Percentiles rank a stretch among this genome's conserved stretches.
These are phyloP conservation scores for Golubevia pallescens DNA, from an alignment of 1,284 basidiomycete genomes.

Conservation along the genomic window DNA sequence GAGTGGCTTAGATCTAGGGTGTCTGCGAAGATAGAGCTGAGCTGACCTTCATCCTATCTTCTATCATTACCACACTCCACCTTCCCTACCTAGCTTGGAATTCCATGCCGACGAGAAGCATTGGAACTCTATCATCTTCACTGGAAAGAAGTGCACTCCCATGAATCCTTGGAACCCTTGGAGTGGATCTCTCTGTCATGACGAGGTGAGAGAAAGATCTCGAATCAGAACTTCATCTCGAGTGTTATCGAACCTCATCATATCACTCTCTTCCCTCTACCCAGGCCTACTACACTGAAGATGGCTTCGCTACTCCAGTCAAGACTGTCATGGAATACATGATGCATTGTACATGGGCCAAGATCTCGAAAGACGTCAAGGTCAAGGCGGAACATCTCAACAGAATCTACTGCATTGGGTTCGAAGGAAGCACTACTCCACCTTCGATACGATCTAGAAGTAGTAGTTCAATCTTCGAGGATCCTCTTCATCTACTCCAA, in stretches of 20 bases:
- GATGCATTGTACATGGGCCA: slow-evolving; percentile 58
- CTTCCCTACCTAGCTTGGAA: slow-evolving; percentile 31
- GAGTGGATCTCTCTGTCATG: slow-evolving; percentile 48
- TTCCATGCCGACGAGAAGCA: slow-evolving; percentile 56
- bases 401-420: slow-evolving; percentile 58
- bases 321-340: slow-evolving; percentile 41
- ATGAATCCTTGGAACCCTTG: slow-evolving; percentile 36
- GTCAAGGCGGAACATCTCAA: slow-evolving; percentile 24
- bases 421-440: slow-evolving; percentile 30
- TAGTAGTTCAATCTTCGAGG: neutral
- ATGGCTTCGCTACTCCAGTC: slow-evolving; percentile 45
- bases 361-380: slow-evolving; percentile 39
- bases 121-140: slow-evolving; percentile 49
- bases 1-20: too few relatives aligned
- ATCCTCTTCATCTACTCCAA: slow-evolving; percentile 12
- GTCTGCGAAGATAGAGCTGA: neutral
- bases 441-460: slow-evolving; percentile 10
- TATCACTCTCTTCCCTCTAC: neutral
- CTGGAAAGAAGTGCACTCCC: slow-evolving; percentile 40
- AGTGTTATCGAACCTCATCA: too few relatives aligned
- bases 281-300: slow-evolving; percentile 46
- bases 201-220: slow-evolving; percentile 10
- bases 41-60: neutral
- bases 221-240: too few relatives aligned
- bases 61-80: too few relatives aligned